Conservation (phyloP, 139 green algal genomes). For the Pedinophyceae sp. region DNA sequence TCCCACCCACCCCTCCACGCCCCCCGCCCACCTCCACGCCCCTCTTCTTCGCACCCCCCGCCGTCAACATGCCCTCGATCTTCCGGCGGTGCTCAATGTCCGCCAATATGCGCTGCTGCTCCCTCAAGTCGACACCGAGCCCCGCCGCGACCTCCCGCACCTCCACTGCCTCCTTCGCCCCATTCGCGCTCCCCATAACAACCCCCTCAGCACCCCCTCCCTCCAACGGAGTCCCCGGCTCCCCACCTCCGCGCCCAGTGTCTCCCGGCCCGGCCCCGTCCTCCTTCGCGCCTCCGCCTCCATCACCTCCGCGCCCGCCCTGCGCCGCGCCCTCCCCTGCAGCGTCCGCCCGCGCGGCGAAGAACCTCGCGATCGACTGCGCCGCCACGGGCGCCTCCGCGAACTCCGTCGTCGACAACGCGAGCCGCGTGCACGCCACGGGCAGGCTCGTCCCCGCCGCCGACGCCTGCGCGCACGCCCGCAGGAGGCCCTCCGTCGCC, state of each 20-base stretch:
- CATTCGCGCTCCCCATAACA: too few relatives aligned
- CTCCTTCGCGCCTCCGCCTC: not conserved
- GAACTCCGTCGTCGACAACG: slow-evolving; percentile 40
- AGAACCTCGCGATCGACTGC: not conserved
- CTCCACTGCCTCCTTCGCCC: too few relatives aligned
- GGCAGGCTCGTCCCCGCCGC: too few relatives aligned
- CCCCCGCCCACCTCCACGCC: too few relatives aligned
- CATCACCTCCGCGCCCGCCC: not conserved
- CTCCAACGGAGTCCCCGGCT: not conserved
- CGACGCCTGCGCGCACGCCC: slow-evolving; percentile 19
- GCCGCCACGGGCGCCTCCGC: slow-evolving; percentile 3
- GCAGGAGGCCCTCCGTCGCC: not conserved
- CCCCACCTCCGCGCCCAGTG: not conserved
- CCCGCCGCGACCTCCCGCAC: not conserved
- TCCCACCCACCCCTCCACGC: too few relatives aligned
- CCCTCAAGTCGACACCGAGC: not conserved
- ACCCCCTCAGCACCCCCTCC: not conserved
- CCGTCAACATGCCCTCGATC: too few relatives aligned
- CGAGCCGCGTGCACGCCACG: slow-evolving; percentile 46
- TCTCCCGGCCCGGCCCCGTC: not conserved
- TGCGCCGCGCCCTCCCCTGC: not conserved
- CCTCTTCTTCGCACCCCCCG: too few relatives aligned
- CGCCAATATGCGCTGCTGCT: not conserved
- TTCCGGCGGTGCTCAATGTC: too few relatives aligned
- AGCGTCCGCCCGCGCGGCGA: not conserved